A percentile compares a stretch with the other conserved stretches of the same genome.
phyloP scores from a whole-genome alignment of 1,139 yeast species.

The Scheffersomyces illinoinensis region DNA sequence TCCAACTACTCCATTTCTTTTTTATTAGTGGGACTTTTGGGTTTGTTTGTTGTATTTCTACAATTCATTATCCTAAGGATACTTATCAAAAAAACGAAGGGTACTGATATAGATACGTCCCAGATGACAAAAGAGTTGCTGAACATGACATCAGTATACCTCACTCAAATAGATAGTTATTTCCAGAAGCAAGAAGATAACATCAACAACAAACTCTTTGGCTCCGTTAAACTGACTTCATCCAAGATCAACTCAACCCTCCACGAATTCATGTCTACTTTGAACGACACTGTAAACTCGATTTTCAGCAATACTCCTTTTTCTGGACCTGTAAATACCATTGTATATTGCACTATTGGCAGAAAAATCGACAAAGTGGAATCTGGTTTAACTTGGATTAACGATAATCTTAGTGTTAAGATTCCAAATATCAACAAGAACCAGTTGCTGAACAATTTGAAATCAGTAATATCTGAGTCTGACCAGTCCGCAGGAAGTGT shows the following conservation, averaged over 20 bases:
- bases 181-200: constrained; percentile 30
- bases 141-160: constrained; percentile 13
- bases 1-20: constrained; percentile 48
- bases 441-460: constrained; percentile 3
- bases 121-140: not conserved
- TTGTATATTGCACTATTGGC: constrained; percentile 79
- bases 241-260: constrained; percentile 55
- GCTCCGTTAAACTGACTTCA: constrained; percentile 62
- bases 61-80: constrained; percentile 44
- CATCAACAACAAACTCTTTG: constrained; percentile 66
- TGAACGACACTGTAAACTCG: constrained; percentile 29
- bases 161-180: constrained; percentile 23
- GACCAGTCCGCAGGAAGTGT: constrained; percentile 3
- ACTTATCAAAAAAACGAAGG: constrained; percentile 9
- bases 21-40: constrained; percentile 48
- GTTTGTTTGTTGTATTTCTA: constrained; percentile 46
- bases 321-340: constrained; percentile 58
- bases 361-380: constrained; percentile 66
- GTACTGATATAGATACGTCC: not conserved
- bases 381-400: constrained; percentile 77
- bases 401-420: constrained; percentile 57
- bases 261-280: constrained; percentile 30
- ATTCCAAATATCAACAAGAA: constrained; percentile 44
- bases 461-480: constrained; percentile 2
- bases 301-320: constrained; percentile 72